phyloP scores from a whole-genome alignment of 345 rosid genomes.

The Boechera stricta region DNA sequence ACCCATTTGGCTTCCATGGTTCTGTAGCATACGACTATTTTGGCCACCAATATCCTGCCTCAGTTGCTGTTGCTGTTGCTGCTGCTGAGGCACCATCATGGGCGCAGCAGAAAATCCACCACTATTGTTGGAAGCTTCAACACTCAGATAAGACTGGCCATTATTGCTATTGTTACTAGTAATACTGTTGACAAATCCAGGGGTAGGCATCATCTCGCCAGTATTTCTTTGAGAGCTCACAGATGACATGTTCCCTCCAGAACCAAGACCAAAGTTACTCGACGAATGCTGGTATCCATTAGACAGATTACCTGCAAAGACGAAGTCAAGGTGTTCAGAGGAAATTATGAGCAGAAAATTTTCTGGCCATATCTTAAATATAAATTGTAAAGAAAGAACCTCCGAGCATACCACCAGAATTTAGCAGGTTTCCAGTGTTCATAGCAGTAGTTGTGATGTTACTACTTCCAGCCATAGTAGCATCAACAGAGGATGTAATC shows the following conservation, averaged over 20 bases:
- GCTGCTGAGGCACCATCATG: constrained; percentile 64
- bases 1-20: constrained; percentile 80
- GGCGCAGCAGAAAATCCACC: constrained; percentile 75
- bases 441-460: constrained; percentile 55
- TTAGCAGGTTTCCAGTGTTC: constrained; percentile 63
- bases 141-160: constrained; percentile 63
- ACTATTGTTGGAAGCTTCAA: constrained; percentile 67
- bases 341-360: constrained; percentile 19
- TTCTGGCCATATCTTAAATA: constrained; percentile 35
- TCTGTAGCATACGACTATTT: constrained; percentile 75
- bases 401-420: constrained; percentile 62
- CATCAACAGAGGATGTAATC: constrained; percentile 70
- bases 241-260: constrained; percentile 81
- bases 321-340: constrained; percentile 19
- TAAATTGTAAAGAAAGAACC: constrained; percentile 58
- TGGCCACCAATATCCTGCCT: constrained; percentile 71
- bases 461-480: constrained; percentile 62
- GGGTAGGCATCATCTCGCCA: constrained; percentile 98
- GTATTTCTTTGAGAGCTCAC: constrained; percentile 68
- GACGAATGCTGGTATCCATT: constrained; percentile 85
- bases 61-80: constrained; percentile 49
- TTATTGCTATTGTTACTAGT: constrained; percentile 50
- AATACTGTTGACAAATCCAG: constrained; percentile 70
- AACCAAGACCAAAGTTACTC: constrained; percentile 68
- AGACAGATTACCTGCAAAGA: constrained; percentile 65